Percentiles rank a stretch among this genome's conserved stretches.
phyloP scores from a whole-genome alignment of 805 yeast species.

The Metschnikowia reukaufii region DNA sequence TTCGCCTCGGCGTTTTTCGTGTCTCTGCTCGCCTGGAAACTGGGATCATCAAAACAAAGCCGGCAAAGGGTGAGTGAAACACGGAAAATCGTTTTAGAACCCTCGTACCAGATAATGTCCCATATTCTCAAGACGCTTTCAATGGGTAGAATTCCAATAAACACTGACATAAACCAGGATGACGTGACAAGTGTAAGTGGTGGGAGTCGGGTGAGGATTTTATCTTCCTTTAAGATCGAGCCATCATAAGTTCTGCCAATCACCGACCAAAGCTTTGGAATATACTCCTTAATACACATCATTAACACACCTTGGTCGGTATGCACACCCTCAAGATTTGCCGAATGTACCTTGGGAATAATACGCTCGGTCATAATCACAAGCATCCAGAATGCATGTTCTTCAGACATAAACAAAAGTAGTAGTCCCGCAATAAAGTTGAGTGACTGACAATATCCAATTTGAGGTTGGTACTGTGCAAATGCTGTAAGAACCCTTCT shows the following conservation, averaged over 20 bases:
- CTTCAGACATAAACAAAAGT: slow-evolving; percentile 84
- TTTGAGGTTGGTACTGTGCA: slow-evolving; percentile 80
- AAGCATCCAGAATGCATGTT: slow-evolving; percentile 92
- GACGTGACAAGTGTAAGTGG: slow-evolving; percentile 93
- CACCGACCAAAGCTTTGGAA: slow-evolving; percentile 75
- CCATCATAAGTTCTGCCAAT: slow-evolving; percentile 43
- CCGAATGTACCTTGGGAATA: slow-evolving; percentile 88
- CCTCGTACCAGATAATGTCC: slow-evolving; percentile 95
- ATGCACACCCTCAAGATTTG: slow-evolving; percentile 89
- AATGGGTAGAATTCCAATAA: slow-evolving; percentile 84
- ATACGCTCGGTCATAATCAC: slow-evolving; percentile 83
- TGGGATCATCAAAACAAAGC: slow-evolving; percentile 61
- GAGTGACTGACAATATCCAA: slow-evolving; percentile 95
- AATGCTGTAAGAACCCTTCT: slow-evolving; percentile 83
- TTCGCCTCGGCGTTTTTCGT: slow-evolving; percentile 18
- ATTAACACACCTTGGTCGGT: slow-evolving; percentile 92
- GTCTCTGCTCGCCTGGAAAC: slow-evolving; percentile 36
- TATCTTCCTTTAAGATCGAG: slow-evolving; percentile 41
- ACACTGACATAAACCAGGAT: slow-evolving; percentile 98
- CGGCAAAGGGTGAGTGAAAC: slow-evolving; percentile 79
- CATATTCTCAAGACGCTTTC: slow-evolving; percentile 87
- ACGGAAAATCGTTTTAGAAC: slow-evolving; percentile 81
- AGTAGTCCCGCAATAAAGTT: slow-evolving; percentile 89
- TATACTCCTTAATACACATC: slow-evolving; percentile 78
- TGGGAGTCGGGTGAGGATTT: slow-evolving; percentile 73